Base-by-base conservation (phyloP, 805 yeast genomes). In the Saccharomycopsis fibuligera region DNA sequence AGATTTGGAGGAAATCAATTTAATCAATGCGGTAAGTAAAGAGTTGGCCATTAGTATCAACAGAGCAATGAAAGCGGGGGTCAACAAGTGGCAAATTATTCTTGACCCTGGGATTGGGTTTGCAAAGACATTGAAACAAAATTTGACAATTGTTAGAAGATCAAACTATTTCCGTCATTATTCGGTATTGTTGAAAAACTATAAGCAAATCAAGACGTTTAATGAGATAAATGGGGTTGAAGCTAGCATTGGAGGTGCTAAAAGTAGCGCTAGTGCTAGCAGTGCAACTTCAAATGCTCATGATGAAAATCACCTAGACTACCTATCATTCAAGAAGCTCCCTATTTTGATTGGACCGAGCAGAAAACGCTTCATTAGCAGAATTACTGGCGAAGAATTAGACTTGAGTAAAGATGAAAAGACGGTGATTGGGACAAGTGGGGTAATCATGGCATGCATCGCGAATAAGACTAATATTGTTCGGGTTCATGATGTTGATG, bases 91-190 rank as follows among this genome's bases (percentile, higher is more conserved):
- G 96, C 98, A 93, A 65, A 68, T 93, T 2, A 79, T 93, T 16
- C 59, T 89, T 3, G 99, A 93, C 62, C 99, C 99, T 0, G 99
- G 99, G 2, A 66, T 93, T 37, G 99, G 99, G 1, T 93, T 93
- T 65, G 97, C 98, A n/a, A 93, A 93, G 62, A 74, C 73, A 46
- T 57, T 74, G n/a, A 56, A 61, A 5, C 96, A 90, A 59, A 91
- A 90, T 62, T 56, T 90, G 29, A 72, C 73, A 21, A 57, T 88
- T 1, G 72, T 93, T 25, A 74, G 78, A 52, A 70, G 77, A 17
- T 55, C 72, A 51, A 75, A 65, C 43, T 57, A 53, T 27, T 63
- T 69, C 58, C 81, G 81, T 60, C 64, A 68, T 27, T 83, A 79
- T 57, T 67, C 79, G 1, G 57, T 58, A 12, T 60, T 58, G 33